A percentile compares a stretch with the other conserved stretches of the same genome.
phyloP scores from a whole-genome alignment of 2,329 filamentous ascomycete species.

The Xylariaceae sp. region DNA sequence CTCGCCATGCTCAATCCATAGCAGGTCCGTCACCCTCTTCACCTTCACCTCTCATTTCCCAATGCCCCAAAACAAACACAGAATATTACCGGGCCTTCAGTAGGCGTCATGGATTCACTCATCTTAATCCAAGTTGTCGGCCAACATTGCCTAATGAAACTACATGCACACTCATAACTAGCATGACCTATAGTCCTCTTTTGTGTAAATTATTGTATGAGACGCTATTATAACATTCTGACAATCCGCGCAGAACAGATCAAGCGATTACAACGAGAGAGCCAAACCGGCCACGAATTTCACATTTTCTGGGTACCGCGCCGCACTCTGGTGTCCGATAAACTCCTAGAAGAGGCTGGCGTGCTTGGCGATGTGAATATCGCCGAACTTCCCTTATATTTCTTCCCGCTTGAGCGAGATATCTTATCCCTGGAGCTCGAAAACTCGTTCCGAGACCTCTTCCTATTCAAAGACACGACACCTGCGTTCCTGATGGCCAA shows the following conservation, averaged over 20 bases:
- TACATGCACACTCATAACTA: slow-evolving; percentile 23
- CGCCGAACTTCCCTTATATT: slow-evolving; percentile 82
- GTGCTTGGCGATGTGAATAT: slow-evolving; percentile 92
- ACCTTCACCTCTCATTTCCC: slow-evolving; percentile 2
- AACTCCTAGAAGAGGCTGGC: slow-evolving; percentile 88
- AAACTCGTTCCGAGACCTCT: slow-evolving; percentile 83
- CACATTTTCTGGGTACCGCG: slow-evolving; percentile 96
- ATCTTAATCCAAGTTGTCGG: slow-evolving; percentile 55
- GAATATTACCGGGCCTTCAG: slow-evolving; percentile 13
- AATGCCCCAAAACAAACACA: not conserved
- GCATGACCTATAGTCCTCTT: slow-evolving; percentile 47
- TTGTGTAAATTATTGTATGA: slow-evolving; percentile 34
- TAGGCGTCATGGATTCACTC: slow-evolving; percentile 19
- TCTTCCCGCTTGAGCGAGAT: slow-evolving; percentile 90
- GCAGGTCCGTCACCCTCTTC: slow-evolving; percentile 67
- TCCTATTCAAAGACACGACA: slow-evolving; percentile 87
- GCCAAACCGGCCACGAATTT: slow-evolving; percentile 90
- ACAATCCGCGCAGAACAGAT: slow-evolving; percentile 77
- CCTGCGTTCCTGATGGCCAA: slow-evolving; percentile 87
- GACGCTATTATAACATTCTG: slow-evolving; percentile 60
- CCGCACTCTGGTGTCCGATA: slow-evolving; percentile 87
- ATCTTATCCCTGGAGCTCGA: slow-evolving; percentile 89
- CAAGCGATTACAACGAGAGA: slow-evolving; percentile 83
- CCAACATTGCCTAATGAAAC: slow-evolving; percentile 55
- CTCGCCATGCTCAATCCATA: slow-evolving; percentile 79